Evolutionary conservation across 208 protist species (phyloP), one percentile per base, ranked within the genome.

Genomic region (Trypanosoma congolense): DNA sequence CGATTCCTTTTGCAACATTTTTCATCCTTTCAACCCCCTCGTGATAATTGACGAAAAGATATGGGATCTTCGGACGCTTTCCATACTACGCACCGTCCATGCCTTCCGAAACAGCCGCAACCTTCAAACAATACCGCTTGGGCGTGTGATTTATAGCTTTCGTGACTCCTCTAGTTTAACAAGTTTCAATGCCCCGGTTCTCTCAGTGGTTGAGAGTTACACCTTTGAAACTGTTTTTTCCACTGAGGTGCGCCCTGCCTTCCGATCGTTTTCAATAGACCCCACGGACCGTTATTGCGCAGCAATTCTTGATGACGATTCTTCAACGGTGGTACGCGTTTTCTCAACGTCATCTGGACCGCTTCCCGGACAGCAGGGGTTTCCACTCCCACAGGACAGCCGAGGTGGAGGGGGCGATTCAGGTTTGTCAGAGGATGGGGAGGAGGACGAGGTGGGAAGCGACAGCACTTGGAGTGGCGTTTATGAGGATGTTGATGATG

Each of bases 21-120:
- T 91, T 64, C 87, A 94, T 60, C 87, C 87, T 19, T 76, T 47
- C 16, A 73, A 83, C 36, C 71, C 61, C 38, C 65, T 87, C 45
- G 80, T 92, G 28, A 67, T 94, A 28, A 83, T 94, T 38, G 87
- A 94, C 53, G 80, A 94, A 45, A 77, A 78, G 46, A 75, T 94
- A 29, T 94, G 87, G 84, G 87, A 94, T 58, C 68, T 94, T 58
- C 78, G 87, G 9, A 82, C 73, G 5, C 70, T 75, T 52, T 63
- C 73, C 24, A 90, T 94, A 52, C 47, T 92, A 22, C 70, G 84
- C 28, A 92, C 83, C 2, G 71, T 90, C 25, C 76, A 80, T 6
- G 52, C 66, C 8, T 85, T 94, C 53, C 75, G 78, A 40, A 79
- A 87, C 41, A 80, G 76, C n/a, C 84, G 56, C 51, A 83, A 73